Conservation (phyloP, 331 rosid genomes). For the Acacia concinna region DNA sequence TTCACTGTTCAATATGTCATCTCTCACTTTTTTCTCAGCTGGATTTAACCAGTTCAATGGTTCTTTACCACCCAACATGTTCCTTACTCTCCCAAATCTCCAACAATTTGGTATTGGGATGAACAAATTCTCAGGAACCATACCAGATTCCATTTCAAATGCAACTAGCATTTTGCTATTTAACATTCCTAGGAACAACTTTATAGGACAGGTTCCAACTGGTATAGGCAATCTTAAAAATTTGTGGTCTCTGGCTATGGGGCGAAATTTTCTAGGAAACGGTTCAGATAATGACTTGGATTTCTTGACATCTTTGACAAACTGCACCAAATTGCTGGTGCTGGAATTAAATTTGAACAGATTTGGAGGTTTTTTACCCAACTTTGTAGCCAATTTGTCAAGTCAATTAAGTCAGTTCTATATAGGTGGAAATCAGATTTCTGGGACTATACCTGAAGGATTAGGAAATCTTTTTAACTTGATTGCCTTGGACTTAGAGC, state of each 20-base stretch:
- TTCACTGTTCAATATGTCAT: slow-evolving; percentile 43
- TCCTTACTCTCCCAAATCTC: slow-evolving; percentile 44
- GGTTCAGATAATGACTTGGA: slow-evolving; percentile 36
- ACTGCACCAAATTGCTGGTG: slow-evolving; percentile 26
- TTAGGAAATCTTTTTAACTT: slow-evolving; percentile 34
- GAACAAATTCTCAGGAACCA: slow-evolving; percentile 36
- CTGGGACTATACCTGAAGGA: slow-evolving; percentile 36
- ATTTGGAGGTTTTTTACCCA: slow-evolving; percentile 46
- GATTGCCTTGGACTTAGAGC: slow-evolving; percentile 1
- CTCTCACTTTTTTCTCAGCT: slow-evolving; percentile 27
- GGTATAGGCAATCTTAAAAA: slow-evolving; percentile 29
- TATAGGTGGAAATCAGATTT: slow-evolving; percentile 36
- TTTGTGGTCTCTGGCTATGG: slow-evolving; percentile 13
- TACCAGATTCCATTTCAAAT: slow-evolving; percentile 42
- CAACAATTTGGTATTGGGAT: neutral
- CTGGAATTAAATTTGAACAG: slow-evolving; percentile 13
- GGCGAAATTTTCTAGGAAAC: slow-evolving; percentile 31
- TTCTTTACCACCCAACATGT: slow-evolving; percentile 47
- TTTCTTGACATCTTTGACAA: slow-evolving; percentile 39
- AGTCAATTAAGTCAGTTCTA: slow-evolving; percentile 18
- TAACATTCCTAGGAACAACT: slow-evolving; percentile 23
- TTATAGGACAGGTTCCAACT: slow-evolving; percentile 42
- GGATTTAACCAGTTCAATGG: slow-evolving; percentile 36
- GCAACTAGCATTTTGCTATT: slow-evolving; percentile 28
- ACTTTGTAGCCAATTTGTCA: slow-evolving; percentile 43